phyloP scores from a whole-genome alignment of 2,329 filamentous ascomycete genomes.

The Neoscytalidium dimidiatum region DNA sequence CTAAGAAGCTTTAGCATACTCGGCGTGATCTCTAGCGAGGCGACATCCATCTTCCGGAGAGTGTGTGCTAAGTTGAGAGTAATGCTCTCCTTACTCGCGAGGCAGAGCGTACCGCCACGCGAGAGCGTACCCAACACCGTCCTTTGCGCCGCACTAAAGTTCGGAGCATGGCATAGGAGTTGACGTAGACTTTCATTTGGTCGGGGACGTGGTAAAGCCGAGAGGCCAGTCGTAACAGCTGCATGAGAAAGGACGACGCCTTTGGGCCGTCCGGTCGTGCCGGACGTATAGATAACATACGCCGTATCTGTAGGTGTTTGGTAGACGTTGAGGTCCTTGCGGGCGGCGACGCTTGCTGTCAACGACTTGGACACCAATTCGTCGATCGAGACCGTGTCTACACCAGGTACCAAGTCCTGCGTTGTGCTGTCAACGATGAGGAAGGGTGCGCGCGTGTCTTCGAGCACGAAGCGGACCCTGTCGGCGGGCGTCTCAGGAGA shows the following conservation, averaged over 20 bases:
- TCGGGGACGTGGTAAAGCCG: background rate
- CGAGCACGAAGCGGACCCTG: constrained; percentile 36
- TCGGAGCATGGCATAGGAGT: background rate
- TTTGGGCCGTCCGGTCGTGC: constrained; percentile 15
- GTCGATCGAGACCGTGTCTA: background rate
- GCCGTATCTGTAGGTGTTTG: background rate
- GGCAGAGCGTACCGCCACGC: constrained; percentile 56
- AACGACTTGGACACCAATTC: background rate
- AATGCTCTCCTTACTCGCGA: constrained; percentile 56
- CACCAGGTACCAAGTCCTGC: background rate
- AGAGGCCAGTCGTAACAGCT: background rate
- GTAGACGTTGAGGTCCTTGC: background rate
- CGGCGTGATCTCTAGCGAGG: constrained; percentile 49
- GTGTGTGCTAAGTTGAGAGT: constrained; percentile 48
- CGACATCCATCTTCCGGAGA: constrained; percentile 55
- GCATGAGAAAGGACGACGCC: constrained; percentile 12
- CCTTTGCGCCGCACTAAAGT: background rate
- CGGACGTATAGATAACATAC: constrained; percentile 19
- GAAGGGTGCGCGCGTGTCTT: constrained; percentile 22
- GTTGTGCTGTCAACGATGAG: background rate
- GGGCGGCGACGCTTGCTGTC: background rate
- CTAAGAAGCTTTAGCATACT: constrained; percentile 37
- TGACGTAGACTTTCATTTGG: background rate
- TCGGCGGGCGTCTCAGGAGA: constrained; percentile 39
- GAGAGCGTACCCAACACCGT: constrained; percentile 27